A percentile compares a stretch with the other conserved stretches of the same genome.
These are phyloP conservation scores for Fusarium sarcochroum DNA, from an alignment of 2,329 filamentous ascomycete species.

Conservation along the genomic window DNA sequence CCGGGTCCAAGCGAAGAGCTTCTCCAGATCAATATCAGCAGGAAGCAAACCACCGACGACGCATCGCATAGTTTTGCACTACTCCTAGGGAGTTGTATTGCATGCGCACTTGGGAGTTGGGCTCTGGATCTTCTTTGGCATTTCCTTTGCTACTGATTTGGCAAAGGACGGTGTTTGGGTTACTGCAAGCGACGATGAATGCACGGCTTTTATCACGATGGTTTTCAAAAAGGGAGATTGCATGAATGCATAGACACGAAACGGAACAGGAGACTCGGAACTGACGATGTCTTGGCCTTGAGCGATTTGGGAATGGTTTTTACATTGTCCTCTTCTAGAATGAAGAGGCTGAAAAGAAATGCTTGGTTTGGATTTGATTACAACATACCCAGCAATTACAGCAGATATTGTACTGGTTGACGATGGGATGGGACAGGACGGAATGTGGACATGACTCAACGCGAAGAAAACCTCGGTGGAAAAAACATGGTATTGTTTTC, in stretches of 20 bases:
- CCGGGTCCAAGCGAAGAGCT: slow-evolving; percentile 65
- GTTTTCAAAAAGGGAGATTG: slow-evolving; percentile 5
- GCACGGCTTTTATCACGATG: slow-evolving; percentile 28
- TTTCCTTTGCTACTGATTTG: slow-evolving; percentile 18
- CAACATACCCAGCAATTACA: slow-evolving; percentile 19
- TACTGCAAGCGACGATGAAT: slow-evolving; percentile 19
- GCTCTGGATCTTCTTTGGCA: slow-evolving; percentile 27
- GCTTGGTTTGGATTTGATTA: not conserved
- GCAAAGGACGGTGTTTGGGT: slow-evolving; percentile 23
- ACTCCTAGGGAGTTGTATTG: slow-evolving; percentile 9
- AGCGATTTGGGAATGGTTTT: too few species aligned
- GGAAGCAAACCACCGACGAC: slow-evolving; percentile 62
- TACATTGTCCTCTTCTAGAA: too few species aligned
- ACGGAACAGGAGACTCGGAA: slow-evolving; percentile 8
- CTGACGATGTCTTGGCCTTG: not conserved
- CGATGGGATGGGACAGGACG: slow-evolving; percentile 36
- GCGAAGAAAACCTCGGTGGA: slow-evolving; percentile 30
- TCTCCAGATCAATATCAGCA: slow-evolving; percentile 61
- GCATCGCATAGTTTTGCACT: slow-evolving; percentile 46
- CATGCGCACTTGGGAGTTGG: slow-evolving; percentile 33
- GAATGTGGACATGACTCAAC: slow-evolving; percentile 38
- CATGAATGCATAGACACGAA: slow-evolving; percentile 25
- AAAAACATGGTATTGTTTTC: slow-evolving; percentile 28
- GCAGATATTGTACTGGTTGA: slow-evolving; percentile 33
- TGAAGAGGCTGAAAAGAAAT: too few species aligned